Evolutionary conservation across 257 asterid genomes (phyloP), one percentile per base, ranked within the genome.

Genomic region (Scutellaria galericulata): DNA sequence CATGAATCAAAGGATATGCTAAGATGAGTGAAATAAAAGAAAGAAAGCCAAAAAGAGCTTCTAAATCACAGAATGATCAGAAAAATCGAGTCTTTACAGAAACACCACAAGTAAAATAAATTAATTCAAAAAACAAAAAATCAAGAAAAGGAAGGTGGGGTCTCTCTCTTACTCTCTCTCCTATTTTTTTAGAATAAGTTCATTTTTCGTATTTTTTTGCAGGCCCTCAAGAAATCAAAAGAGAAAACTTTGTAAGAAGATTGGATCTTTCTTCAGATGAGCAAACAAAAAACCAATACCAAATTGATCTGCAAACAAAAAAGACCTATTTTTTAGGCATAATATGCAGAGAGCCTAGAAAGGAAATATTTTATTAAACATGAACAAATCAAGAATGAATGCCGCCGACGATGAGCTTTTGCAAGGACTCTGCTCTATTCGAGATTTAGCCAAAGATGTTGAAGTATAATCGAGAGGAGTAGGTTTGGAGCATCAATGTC

Each of bases 191-290:
- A 62, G 72, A 70, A 70, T 51, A 37, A 41, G 72, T 75, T 64
- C 72, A 55, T 39, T 66, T 45, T 50, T 6, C 35, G 7, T 14
- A 11, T 13, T 2, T 31, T 2, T 18, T 14, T 22, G 46, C 47
- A 70, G 70, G 74, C 40, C 66, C 66, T 51, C 56, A 35, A 3
- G 46, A 57, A 22, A 7, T 46, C 37, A 31, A 31, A 3, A 0
- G 53, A 55, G 8, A 51, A 13, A 48, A 66, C n/a, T 39, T 18
- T 58, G 52, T 54, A 18, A 7, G 22, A 80, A 73, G 73, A 51
- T 76, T 62, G 84, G 78, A 76, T 76, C 64, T 72, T 76, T 68
- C 74, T 68, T 37, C 72, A 76, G 52, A 72, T 65, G 55, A 24
- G 60, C 67, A 39, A 54, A 55, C 61, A 7, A 0, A 22, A 54